Conservation (phyloP, 169 alveolate genomes). For the Cryptosporidium canis region DNA sequence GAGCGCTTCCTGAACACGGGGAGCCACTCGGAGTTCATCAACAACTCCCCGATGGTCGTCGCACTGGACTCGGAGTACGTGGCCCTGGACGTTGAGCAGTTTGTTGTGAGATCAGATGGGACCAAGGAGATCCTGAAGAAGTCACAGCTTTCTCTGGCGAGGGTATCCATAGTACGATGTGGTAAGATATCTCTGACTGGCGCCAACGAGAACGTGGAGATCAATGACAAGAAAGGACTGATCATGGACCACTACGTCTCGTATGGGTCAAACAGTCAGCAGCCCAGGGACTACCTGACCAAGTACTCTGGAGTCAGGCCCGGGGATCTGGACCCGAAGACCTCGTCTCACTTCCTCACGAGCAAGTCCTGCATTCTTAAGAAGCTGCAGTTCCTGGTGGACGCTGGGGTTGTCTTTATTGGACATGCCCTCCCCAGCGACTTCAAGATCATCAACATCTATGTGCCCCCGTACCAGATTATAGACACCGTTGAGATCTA, state of each 20-base stretch:
- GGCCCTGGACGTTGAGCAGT: constrained; percentile 74
- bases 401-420: constrained; percentile 78
- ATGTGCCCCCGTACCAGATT: constrained; percentile 80
- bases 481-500: constrained; percentile 83
- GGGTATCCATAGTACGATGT: constrained; percentile 55
- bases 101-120: constrained; percentile 74
- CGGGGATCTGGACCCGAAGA: constrained; percentile 83
- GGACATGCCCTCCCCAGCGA: constrained; percentile 86
- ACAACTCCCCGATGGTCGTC: constrained; percentile 58
- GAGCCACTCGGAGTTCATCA: constrained; percentile 9
- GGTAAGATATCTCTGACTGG: neutral
- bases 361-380: constrained; percentile 79
- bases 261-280: constrained; percentile 73
- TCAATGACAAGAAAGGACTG: neutral
- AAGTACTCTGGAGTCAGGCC: constrained; percentile 83
- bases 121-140: constrained; percentile 70
- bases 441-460: constrained; percentile 81
- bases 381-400: constrained; percentile 81
- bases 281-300: constrained; percentile 84
- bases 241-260: constrained; percentile 83
- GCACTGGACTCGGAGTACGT: constrained; percentile 78
- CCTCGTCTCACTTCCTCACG: constrained; percentile 82
- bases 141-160: constrained; percentile 73
- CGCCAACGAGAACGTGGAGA: neutral
- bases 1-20: neutral